Evolutionary conservation across 768 basidiomycete species (phyloP), one percentile per base, ranked within the genome.

Genomic region (Infundibulicybe gibba): DNA sequence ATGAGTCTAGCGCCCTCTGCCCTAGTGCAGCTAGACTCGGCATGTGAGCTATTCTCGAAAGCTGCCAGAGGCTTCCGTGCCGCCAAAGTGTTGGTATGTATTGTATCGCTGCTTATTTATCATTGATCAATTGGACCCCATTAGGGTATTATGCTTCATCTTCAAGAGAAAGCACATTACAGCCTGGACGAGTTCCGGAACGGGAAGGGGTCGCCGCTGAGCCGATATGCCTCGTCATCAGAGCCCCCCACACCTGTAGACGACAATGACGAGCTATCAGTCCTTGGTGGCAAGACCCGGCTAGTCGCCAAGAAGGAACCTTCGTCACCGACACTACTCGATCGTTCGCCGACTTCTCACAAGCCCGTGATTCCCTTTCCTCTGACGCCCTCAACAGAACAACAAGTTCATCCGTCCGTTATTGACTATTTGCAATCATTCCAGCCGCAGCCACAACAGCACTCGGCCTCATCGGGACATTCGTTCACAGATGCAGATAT

Each of bases 1-100:
- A 85, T 87, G 79, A 85, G 84, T 54, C 63, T 88, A 50, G 86
- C 85, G 16, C 82, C 84, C 14, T 87, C 85, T 17, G 86, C 85
- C 3, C 73, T 88, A 8, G 74, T 79, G 6, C 86, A 88, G 55
- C 66, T 88, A 21, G 83, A 87, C 58, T 86, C 86, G 0, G 85
- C 85, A 5, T 87, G 84, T 53, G 81, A 86, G 47, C 71, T 87
- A 25, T 87, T 87, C 54, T 71, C 80, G n/a, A 83, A 82, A 58
- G 77, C 83, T 15, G 84, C 85, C 9, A 71, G 67, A 15, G 80
- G 79, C 15, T 87, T 87, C 61, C 73, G 75, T 47, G 85, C 85
- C 0, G 70, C 72, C 43, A 74, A 82, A 53, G 85, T 87, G 44
- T 62, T 86, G 66, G 85, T 86, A 58, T 62, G 74, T 57, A 20